These are phyloP conservation scores for Trifolium subterraneum DNA, from an alignment of 306 rosid genomes.

Conservation along the genomic window DNA sequence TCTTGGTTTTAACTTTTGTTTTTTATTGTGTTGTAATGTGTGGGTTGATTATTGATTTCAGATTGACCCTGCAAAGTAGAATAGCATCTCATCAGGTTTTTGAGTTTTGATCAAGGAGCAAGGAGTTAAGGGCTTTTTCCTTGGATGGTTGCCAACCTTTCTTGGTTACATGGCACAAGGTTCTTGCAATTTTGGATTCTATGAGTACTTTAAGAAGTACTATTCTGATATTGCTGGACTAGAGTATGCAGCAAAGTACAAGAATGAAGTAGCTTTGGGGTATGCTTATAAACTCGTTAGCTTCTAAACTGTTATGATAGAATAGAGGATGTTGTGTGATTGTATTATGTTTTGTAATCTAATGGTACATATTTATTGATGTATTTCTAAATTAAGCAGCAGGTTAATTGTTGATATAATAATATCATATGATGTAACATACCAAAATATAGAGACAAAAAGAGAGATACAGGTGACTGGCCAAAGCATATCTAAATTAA, in stretches of 20 bases:
- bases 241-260: slow-evolving; percentile 87
- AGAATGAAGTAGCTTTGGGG: slow-evolving; percentile 94
- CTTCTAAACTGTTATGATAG: slow-evolving; percentile 14
- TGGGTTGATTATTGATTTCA: slow-evolving; percentile 46
- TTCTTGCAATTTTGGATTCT: slow-evolving; percentile 95
- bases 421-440: background rate
- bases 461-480: background rate
- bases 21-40: slow-evolving; percentile 17
- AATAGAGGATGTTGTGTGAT: too few relatives aligned
- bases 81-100: slow-evolving; percentile 83
- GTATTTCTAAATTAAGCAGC: too few relatives aligned
- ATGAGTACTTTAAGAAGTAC: too few relatives aligned
- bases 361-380: too few relatives aligned
- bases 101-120: slow-evolving; percentile 92
- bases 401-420: too few relatives aligned
- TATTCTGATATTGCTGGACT: too few relatives aligned
- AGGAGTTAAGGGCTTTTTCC: slow-evolving; percentile 83
- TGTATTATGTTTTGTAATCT: slow-evolving; percentile 12
- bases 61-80: slow-evolving; percentile 93
- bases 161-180: slow-evolving; percentile 99
- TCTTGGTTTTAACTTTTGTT: background rate
- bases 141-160: slow-evolving; percentile 97
- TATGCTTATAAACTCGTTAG: slow-evolving; percentile 43
- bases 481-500: background rate
- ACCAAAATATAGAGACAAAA: background rate